Base-by-base conservation (phyloP, 441 rosid genomes). In the Brassica hybrid region DNA sequence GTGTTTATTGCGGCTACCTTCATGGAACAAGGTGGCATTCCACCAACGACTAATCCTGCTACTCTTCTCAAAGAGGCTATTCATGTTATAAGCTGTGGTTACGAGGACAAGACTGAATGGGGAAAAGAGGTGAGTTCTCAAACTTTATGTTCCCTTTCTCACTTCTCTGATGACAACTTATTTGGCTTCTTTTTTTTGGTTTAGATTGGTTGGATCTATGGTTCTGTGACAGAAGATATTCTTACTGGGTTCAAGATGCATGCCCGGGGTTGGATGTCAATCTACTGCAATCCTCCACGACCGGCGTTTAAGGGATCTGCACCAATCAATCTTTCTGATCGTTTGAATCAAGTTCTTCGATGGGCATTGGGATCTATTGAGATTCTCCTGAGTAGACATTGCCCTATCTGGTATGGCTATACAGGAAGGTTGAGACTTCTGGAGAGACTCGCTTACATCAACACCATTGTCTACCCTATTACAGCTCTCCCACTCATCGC, bases 151-250 rank as follows among this genome's bases (percentile, higher is more conserved):
- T 3, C 27, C 6, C 13, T 54, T 3, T 6, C 60, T 56, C 13
- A 56, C 60, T 6, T 57, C 27, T 57, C 61, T 45, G 27, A n/a
- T 32, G 30, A 17, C n/a, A 54, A 16, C 7, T 16, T 69, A 13
- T 54, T 69, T 19, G 34, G 23, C 21, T 19, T 69, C 27, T 30
- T 27, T 4, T 4, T 10, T 54, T 16, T 16, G 3, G 12, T n/a
- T 54, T 69, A 69, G 73, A 69, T 69, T 1, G 72, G 72, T 38
- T 69, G 72, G 72, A 69, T 69, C 10, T 69, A 69, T 0, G 73
- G 73, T 30, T 69, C 73, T 52, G 72, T 69, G 48, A 69, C 72
- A 69, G 72, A 69, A 69, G 72, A 69, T 6, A 69, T 69, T 52
- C 50, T 69, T 32, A 69, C 73, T 18, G 73, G 73, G 1, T 69